phyloP scores from a whole-genome alignment of 2,329 filamentous ascomycete genomes.

The Aspergillus sp. region DNA sequence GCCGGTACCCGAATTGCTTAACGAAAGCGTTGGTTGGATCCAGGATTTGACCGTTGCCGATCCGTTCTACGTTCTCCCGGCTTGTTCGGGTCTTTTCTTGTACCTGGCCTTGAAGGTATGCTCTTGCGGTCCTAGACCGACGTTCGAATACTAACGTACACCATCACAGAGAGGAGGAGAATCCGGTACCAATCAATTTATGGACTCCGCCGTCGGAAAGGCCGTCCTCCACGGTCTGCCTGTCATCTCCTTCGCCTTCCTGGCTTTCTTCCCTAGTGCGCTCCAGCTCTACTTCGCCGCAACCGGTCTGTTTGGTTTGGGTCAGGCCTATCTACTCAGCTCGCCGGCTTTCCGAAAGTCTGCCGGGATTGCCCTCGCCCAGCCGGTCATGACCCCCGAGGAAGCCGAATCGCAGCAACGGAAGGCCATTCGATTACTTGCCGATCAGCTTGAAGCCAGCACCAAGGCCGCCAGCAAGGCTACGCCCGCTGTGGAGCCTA shows the following conservation, averaged over 20 bases:
- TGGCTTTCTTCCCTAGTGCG: constrained; percentile 54
- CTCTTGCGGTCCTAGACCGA: not conserved
- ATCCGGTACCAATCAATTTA: constrained; percentile 32
- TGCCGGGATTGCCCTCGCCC: constrained; percentile 26
- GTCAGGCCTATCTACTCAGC: constrained; percentile 50
- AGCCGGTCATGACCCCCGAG: not conserved
- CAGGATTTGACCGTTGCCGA: constrained; percentile 72
- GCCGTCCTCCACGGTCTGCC: constrained; percentile 51
- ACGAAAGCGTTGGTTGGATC: constrained; percentile 75
- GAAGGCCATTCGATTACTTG: constrained; percentile 19
- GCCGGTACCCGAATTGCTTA: constrained; percentile 76
- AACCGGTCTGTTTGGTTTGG: constrained; percentile 35
- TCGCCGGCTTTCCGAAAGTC: constrained; percentile 29
- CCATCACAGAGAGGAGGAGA: constrained; percentile 39
- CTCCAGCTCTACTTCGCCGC: constrained; percentile 64
- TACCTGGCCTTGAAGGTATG: constrained; percentile 60
- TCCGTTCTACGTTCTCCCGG: constrained; percentile 74
- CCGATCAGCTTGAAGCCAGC: constrained; percentile 13
- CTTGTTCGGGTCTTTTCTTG: constrained; percentile 57
- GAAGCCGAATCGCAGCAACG: constrained; percentile 5
- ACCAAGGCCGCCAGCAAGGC: not conserved
- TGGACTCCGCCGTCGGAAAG: constrained; percentile 30
- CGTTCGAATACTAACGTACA: not conserved
- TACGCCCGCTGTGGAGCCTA: constrained; percentile 11
- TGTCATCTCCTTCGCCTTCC: constrained; percentile 53